phyloP scores from a whole-genome alignment of 139 green algal genomes.

The Chlorella sp. region DNA sequence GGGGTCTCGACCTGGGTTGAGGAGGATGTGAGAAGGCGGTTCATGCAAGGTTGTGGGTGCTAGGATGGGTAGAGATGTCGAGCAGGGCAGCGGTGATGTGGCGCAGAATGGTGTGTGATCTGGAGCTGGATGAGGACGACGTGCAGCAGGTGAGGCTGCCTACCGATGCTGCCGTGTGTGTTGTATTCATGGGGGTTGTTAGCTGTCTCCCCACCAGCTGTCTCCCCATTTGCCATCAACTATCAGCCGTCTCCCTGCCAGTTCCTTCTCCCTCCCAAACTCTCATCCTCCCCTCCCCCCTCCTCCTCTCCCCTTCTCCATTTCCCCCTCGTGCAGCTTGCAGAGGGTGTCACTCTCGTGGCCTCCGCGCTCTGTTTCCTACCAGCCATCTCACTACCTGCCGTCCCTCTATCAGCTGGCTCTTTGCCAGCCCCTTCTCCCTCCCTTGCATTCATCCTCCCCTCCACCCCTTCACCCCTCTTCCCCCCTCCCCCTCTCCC shows the following conservation, averaged over 20 bases:
- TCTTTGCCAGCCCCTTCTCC: no score
- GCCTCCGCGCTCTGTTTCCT: constrained; percentile 32
- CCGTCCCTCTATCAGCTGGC: no score
- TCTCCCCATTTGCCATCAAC: no score
- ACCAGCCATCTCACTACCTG: no score
- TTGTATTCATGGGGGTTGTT: not conserved
- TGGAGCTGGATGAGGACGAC: constrained; percentile 64
- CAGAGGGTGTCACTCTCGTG: constrained; percentile 57
- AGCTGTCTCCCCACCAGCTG: not conserved
- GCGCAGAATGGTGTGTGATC: constrained; percentile 18
- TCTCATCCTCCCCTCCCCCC: no score
- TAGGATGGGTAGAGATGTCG: no score
- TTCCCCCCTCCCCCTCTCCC: not conserved
- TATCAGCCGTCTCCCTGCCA: no score
- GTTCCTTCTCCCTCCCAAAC: not conserved
- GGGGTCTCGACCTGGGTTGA: no score
- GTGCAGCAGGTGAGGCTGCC: not conserved
- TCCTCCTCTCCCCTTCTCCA: not conserved
- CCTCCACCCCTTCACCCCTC: no score
- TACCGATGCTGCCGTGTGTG: no score
- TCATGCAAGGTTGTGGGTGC: no score
- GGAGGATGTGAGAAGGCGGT: no score
- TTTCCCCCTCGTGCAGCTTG: constrained; percentile 43
- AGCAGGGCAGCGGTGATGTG: constrained; percentile 51
- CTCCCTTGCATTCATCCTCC: not conserved